A percentile compares a stretch with the other conserved stretches of the same genome.
Evolutionary conservation across 176 grass and related monocot genomes (phyloP).

Genomic region (Metroxylon sagu): DNA sequence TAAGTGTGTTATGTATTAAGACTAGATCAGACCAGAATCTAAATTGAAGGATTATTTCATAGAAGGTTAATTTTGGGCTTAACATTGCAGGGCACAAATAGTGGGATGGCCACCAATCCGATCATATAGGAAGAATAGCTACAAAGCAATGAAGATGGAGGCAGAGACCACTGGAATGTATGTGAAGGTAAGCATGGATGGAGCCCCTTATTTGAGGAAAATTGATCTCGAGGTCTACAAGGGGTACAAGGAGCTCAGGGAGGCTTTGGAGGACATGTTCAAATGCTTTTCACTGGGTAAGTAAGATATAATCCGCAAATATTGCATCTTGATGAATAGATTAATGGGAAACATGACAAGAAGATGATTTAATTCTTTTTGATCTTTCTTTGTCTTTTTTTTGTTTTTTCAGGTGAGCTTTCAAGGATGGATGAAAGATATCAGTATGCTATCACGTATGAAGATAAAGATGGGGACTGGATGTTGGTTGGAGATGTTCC

Average conservation of each 20-base stretch:
- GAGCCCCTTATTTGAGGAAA: slow-evolving; percentile 40
- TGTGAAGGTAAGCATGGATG: slow-evolving; percentile 50
- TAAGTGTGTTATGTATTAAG: neutral
- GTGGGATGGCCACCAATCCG: slow-evolving; percentile 35
- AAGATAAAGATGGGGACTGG: slow-evolving; percentile 16
- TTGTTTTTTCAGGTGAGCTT: no score
- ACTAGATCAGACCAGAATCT: no score
- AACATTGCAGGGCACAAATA: slow-evolving; percentile 20
- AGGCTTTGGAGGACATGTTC: slow-evolving; percentile 39
- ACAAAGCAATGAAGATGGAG: slow-evolving; percentile 13
- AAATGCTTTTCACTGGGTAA: slow-evolving; percentile 31
- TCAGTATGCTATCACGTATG: slow-evolving; percentile 1
- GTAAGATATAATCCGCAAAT: no score
- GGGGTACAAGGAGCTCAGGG: slow-evolving; percentile 31
- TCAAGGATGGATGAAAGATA: no score
- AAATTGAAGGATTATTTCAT: no score
- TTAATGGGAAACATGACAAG: no score
- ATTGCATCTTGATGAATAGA: no score
- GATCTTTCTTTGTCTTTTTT: no score
- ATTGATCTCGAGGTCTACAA: slow-evolving; percentile 31
- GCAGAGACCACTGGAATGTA: slow-evolving; percentile 3
- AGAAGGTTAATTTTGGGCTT: no score
- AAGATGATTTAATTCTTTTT: no score
- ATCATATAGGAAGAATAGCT: slow-evolving; percentile 30
- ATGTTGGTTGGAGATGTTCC: slow-evolving; percentile 21